These are phyloP conservation scores for Corchorus olitorius DNA, from an alignment of 345 rosid species.

Conservation along the genomic window DNA sequence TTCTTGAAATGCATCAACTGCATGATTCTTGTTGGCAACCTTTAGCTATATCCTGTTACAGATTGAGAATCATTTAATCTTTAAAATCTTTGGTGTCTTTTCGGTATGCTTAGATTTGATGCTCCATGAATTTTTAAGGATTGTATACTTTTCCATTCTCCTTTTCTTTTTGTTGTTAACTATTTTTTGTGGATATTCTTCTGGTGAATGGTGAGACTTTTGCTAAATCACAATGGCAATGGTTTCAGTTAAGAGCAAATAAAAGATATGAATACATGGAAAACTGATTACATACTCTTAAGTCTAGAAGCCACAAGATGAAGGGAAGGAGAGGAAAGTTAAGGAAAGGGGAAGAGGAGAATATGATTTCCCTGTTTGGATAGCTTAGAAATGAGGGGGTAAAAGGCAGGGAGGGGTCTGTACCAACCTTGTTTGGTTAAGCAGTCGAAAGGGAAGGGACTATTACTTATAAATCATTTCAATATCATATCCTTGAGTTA, in stretches of 20 bases:
- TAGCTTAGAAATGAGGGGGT: background rate
- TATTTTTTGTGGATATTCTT: background rate
- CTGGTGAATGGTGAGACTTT: background rate
- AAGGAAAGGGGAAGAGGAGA: background rate
- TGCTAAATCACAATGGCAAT: background rate
- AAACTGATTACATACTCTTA: background rate
- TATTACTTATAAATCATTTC: background rate
- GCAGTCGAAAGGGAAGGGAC: background rate
- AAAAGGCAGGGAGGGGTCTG: background rate
- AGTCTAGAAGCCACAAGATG: no score
- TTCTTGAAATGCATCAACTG: background rate
- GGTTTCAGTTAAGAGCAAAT: background rate
- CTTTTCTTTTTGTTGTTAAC: no score
- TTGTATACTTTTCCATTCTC: no score
- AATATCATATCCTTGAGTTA: background rate
- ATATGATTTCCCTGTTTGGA: background rate
- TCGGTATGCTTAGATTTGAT: background rate
- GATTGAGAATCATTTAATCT: background rate
- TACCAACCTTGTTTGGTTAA: background rate
- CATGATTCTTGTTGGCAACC: conserved; percentile 1
- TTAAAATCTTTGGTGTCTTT: background rate
- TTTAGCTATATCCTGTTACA: background rate
- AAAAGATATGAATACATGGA: background rate
- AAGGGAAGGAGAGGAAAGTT: no score
- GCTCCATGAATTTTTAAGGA: background rate